These are phyloP conservation scores for Pleurotus salmoneostramineus DNA, from an alignment of 768 basidiomycete species.

Conservation along the genomic window DNA sequence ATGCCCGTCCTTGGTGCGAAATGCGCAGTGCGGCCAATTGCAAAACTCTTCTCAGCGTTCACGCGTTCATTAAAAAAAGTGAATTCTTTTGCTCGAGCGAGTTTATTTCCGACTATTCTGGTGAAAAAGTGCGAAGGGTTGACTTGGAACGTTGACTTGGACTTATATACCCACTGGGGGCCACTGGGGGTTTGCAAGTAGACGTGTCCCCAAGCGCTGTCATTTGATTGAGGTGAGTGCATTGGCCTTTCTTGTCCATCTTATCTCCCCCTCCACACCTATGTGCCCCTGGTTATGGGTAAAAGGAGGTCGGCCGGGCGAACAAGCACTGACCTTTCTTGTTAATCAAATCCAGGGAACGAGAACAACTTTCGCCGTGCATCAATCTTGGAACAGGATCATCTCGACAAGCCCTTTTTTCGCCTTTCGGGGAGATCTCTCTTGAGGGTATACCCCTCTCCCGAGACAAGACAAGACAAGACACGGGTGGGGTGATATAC, in stretches of 20 bases:
- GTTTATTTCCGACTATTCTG: too few species aligned
- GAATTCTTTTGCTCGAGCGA: too few species aligned
- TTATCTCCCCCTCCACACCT: neutral
- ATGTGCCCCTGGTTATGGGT: neutral
- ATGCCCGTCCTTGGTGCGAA: too few species aligned
- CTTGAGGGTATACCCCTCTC: neutral
- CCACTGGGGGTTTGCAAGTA: too few species aligned
- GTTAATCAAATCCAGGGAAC: neutral
- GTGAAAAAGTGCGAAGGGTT: too few species aligned
- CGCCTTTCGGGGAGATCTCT: neutral
- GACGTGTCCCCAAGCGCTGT: too few species aligned
- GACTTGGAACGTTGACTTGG: too few species aligned
- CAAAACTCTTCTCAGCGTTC: too few species aligned
- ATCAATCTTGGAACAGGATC: slow-evolving; percentile 2
- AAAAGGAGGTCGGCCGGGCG: neutral
- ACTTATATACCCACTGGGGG: too few species aligned
- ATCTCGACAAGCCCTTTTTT: neutral
- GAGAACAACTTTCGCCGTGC: neutral
- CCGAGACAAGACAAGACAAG: neutral
- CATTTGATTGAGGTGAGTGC: too few species aligned
- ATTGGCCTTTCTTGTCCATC: neutral
- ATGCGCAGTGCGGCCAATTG: too few species aligned
- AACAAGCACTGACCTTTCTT: neutral
- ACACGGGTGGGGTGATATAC: neutral
- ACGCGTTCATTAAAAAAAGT: too few species aligned